Conservation (phyloP, 108 stramenopile species). For the Cyclotella cryptica region DNA sequence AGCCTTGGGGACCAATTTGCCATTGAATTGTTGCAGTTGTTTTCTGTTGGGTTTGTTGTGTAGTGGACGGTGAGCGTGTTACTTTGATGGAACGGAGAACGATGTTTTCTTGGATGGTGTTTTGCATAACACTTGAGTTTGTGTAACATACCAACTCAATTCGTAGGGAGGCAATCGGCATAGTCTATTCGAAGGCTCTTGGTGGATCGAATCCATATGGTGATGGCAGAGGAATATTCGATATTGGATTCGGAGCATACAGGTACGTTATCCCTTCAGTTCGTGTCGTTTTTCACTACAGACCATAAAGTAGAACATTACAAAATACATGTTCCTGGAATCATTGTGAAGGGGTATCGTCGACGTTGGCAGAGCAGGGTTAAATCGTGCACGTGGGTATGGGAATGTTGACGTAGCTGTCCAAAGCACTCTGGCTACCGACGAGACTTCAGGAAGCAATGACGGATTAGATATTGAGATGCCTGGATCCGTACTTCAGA, state of each 20-base stretch:
- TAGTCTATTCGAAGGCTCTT: conserved; percentile 41
- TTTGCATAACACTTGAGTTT: not conserved
- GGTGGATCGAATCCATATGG: conserved; percentile 41
- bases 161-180: conserved; percentile 38
- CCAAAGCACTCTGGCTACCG: not conserved
- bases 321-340: not conserved
- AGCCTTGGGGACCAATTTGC: conserved; percentile 79
- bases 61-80: conserved; percentile 61
- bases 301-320: not conserved
- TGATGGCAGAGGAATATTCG: conserved; percentile 40
- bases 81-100: not conserved
- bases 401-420: conserved; percentile 6
- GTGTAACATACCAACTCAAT: not conserved
- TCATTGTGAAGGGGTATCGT: conserved; percentile 26
- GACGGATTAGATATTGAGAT: not conserved
- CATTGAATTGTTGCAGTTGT: conserved; percentile 78
- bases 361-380: conserved; percentile 43
- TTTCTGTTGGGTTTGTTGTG: conserved; percentile 82
- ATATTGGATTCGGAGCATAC: conserved; percentile 26
- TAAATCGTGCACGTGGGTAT: conserved; percentile 38
- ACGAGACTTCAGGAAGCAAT: not conserved
- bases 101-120: too few species aligned
- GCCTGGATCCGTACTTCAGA: not conserved
- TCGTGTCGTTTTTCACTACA: not conserved
- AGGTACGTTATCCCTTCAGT: conserved; percentile 8